Conservation (phyloP, 257 asterid genomes). For the Marsdenia floribunda region DNA sequence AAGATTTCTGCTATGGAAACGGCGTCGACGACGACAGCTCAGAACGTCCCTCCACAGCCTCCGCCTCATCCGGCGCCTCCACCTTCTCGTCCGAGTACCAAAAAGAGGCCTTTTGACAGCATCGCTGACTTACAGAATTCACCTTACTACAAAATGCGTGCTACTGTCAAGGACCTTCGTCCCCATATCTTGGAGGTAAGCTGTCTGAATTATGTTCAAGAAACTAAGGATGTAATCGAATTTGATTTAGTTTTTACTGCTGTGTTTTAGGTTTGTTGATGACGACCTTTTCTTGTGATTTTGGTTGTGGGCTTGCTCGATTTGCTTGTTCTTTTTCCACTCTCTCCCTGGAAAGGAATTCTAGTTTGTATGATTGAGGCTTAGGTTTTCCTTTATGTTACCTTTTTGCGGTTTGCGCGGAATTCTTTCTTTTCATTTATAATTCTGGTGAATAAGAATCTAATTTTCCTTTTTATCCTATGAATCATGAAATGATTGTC, state of each 20-base stretch:
- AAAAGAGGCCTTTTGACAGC: constrained; percentile 51
- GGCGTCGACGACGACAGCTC: constrained; percentile 2
- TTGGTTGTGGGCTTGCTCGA: neutral
- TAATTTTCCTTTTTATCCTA: neutral
- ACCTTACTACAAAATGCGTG: constrained; percentile 65
- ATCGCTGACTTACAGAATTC: constrained; percentile 33
- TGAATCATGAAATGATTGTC: neutral
- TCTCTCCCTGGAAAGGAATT: neutral
- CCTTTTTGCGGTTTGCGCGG: neutral
- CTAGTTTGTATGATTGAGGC: neutral
- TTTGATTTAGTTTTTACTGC: neutral
- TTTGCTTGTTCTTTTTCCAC: neutral
- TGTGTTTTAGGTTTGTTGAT: neutral
- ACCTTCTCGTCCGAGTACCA: constrained; percentile 18
- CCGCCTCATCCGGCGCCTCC: constrained; percentile 3
- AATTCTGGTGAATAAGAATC: neutral
- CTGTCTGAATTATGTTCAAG: neutral
- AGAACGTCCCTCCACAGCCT: constrained; percentile 14
- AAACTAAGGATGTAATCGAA: neutral
- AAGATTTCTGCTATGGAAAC: constrained; percentile 11
- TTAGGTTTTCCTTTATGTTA: neutral
- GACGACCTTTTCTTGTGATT: neutral
- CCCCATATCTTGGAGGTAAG: constrained; percentile 75
- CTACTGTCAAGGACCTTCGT: constrained; percentile 60
- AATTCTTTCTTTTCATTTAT: neutral